A percentile compares a stretch with the other conserved stretches of the same genome.
phyloP scores from a whole-genome alignment of 768 basidiomycete genomes.

The Paxillus involutus region DNA sequence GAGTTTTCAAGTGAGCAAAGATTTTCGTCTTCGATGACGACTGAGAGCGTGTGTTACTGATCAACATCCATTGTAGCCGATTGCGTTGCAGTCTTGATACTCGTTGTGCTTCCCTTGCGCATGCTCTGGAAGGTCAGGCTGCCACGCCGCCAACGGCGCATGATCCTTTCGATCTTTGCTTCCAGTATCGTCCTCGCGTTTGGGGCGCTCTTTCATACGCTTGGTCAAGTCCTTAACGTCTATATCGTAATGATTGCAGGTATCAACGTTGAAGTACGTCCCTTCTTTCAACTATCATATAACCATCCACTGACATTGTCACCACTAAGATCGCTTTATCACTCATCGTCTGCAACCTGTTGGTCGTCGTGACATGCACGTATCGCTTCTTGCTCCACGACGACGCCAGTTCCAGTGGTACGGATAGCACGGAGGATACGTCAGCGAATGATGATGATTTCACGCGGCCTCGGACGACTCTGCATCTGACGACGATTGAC shows the following conservation, averaged over 20 bases:
- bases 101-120: slow-evolving; percentile 17
- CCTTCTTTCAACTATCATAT: background rate
- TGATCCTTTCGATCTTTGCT: slow-evolving; percentile 22
- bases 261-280: slow-evolving; percentile 19
- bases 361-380: slow-evolving; percentile 20
- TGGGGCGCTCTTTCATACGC: slow-evolving; percentile 12
- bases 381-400: slow-evolving; percentile 12
- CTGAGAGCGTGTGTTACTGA: background rate
- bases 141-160: slow-evolving; percentile 18
- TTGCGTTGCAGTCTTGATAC: slow-evolving; percentile 12
- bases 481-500: slow-evolving; percentile 10
- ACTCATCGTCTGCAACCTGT: slow-evolving; percentile 20
- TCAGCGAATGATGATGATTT: slow-evolving; percentile 15
- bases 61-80: slow-evolving; percentile 9
- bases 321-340: slow-evolving; percentile 13
- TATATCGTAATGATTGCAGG: slow-evolving; percentile 3
- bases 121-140: slow-evolving; percentile 23
- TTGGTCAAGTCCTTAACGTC: slow-evolving; percentile 11
- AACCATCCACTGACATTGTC: background rate
- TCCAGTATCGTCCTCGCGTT: slow-evolving; percentile 18
- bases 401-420: background rate
- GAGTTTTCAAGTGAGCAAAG: slow-evolving; percentile 13
- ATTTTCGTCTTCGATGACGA: background rate
- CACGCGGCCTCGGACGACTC: background rate
- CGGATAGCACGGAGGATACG: background rate